phyloP scores from a whole-genome alignment of 2,329 filamentous ascomycete genomes.

The Immersiporthe knoxdaviesiana region DNA sequence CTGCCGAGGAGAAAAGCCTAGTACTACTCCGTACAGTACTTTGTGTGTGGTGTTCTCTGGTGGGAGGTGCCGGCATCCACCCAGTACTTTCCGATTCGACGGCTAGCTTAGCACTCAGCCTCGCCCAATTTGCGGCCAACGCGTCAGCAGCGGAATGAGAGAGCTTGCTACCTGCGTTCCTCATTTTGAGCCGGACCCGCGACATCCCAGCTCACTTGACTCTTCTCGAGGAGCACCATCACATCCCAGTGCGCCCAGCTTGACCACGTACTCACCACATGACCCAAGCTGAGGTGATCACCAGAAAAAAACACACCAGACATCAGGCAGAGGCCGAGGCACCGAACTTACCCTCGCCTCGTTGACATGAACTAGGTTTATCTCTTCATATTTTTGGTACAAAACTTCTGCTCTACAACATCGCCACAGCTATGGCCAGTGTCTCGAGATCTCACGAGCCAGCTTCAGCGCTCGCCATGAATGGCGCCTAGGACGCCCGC shows the following conservation, averaged over 20 bases:
- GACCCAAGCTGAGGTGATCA: background rate
- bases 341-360: background rate
- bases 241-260: background rate
- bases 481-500: background rate
- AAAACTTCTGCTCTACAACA: background rate
- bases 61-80: background rate
- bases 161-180: background rate
- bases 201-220: slow-evolving; percentile 5
- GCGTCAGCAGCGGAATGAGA: slow-evolving; percentile 23
- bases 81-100: background rate
- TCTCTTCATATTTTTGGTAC: background rate
- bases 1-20: background rate
- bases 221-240: no score
- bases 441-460: background rate
- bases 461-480: background rate
- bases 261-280: background rate
- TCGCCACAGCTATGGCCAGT: background rate
- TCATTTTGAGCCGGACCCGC: background rate
- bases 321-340: background rate
- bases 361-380: background rate
- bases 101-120: background rate
- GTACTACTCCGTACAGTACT: no score
- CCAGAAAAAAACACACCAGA: background rate
- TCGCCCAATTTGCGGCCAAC: slow-evolving; percentile 12
- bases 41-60: background rate